phyloP scores from a whole-genome alignment of 2,329 filamentous ascomycete species.

The Pezicula carpinea region DNA sequence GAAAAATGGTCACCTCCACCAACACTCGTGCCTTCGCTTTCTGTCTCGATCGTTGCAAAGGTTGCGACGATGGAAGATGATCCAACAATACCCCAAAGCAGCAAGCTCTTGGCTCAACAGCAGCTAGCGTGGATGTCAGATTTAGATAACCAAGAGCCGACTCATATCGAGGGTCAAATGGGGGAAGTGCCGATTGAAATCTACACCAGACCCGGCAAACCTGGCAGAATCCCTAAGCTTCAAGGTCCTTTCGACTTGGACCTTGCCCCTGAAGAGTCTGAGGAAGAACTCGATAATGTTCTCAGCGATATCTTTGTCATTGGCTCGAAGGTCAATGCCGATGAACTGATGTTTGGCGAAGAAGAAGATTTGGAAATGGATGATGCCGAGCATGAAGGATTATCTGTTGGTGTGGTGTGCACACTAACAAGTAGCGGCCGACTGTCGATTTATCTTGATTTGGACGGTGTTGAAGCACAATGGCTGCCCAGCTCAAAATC shows the following conservation, averaged over 20 bases:
- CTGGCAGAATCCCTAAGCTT: slow-evolving; percentile 53
- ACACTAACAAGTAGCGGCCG: slow-evolving; percentile 57
- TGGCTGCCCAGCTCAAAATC: slow-evolving; percentile 56
- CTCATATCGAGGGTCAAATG: slow-evolving; percentile 43
- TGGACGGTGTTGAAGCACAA: slow-evolving; percentile 60
- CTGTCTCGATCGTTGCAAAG: slow-evolving; percentile 76
- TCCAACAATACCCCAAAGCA: slow-evolving; percentile 43
- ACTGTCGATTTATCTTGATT: slow-evolving; percentile 56
- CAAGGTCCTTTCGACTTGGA: slow-evolving; percentile 59
- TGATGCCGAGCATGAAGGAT: slow-evolving; percentile 51
- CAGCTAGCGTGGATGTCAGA: slow-evolving; percentile 66
- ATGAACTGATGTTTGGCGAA: slow-evolving; percentile 59
- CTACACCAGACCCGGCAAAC: slow-evolving; percentile 51
- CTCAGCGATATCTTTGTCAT: slow-evolving; percentile 60
- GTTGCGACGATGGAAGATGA: slow-evolving; percentile 59
- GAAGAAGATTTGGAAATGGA: slow-evolving; percentile 57
- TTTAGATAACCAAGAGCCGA: slow-evolving; percentile 57
- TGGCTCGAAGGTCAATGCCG: slow-evolving; percentile 55
- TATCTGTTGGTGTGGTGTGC: slow-evolving; percentile 56
- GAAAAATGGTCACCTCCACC: slow-evolving; percentile 77
- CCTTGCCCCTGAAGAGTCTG: slow-evolving; percentile 41
- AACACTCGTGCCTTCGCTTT: slow-evolving; percentile 75
- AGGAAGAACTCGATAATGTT: slow-evolving; percentile 51
- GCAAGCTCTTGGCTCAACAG: slow-evolving; percentile 56
- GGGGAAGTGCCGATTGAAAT: slow-evolving; percentile 50